Percentiles rank a stretch among this genome's conserved stretches.
Conservation (phyloP, 2,329 filamentous ascomycete genomes). For the Bimuria novae-zelandiae region DNA sequence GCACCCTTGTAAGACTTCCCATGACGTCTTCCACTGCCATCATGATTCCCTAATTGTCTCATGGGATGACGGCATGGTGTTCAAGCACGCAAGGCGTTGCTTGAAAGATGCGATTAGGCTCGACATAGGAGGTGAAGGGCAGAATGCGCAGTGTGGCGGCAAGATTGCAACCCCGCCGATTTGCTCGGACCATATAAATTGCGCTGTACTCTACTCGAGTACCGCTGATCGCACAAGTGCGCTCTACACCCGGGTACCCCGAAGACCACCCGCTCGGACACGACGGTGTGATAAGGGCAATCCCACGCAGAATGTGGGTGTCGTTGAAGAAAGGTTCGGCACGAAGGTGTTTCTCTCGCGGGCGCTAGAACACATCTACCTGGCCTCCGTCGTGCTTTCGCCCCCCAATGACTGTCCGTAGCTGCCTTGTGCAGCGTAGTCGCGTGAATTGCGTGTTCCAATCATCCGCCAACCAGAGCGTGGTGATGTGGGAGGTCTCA, state of each 20-base stretch:
- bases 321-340: constrained; percentile 7
- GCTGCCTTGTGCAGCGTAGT: constrained; percentile 2
- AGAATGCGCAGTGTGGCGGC: constrained; percentile 7
- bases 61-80: not conserved
- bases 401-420: not conserved
- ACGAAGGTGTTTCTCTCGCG: not conserved
- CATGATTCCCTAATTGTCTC: not conserved
- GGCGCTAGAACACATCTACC: not conserved
- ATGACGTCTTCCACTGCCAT: not conserved
- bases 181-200: constrained; percentile 12
- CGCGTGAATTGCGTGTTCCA: constrained; percentile 1
- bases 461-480: constrained; percentile 4
- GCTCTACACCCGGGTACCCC: not conserved
- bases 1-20: not conserved
- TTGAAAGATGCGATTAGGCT: constrained; percentile 9
- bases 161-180: constrained; percentile 11
- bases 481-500: not conserved
- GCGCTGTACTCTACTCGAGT: too few species aligned
- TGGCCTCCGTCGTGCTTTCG: not conserved
- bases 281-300: constrained; percentile 4
- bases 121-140: not conserved
- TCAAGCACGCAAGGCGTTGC: constrained; percentile 15
- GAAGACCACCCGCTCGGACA: not conserved
- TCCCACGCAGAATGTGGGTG: not conserved
- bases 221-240: too few species aligned